These are phyloP conservation scores for Apiospora pterosperma DNA, from an alignment of 2,329 filamentous ascomycete species.

Conservation along the genomic window DNA sequence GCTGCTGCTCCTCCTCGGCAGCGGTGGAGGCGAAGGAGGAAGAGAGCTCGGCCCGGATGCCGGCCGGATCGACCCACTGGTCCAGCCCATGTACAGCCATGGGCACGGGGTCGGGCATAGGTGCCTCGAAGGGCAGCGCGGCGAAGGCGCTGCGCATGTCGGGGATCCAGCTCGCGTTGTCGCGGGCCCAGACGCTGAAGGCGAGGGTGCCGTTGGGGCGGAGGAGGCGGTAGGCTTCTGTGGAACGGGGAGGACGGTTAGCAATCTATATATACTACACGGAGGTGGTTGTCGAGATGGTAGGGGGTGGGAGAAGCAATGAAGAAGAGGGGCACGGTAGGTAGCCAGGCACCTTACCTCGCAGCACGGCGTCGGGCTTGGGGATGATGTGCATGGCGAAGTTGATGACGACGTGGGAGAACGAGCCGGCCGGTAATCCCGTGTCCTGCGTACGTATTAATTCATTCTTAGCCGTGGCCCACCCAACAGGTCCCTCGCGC, in stretches of 20 bases:
- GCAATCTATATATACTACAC: too few species aligned
- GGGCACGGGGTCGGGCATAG: neutral
- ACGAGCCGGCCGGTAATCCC: neutral
- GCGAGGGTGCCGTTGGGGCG: neutral
- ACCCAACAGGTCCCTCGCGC: too few species aligned
- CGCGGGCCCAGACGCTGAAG: slow-evolving; percentile 2
- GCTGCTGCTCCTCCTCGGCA: neutral
- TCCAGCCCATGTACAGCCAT: neutral
- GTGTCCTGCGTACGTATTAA: neutral
- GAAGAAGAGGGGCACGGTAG: neutral
- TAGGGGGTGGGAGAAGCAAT: neutral
- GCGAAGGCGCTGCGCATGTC: neutral
- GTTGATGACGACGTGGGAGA: slow-evolving; percentile 1
- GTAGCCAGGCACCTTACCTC: neutral
- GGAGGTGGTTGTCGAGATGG: neutral
- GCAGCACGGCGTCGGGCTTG: neutral
- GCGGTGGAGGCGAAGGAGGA: neutral
- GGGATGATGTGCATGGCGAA: slow-evolving; percentile 4
- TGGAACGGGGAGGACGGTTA: neutral
- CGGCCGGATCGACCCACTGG: neutral
- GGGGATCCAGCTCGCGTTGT: neutral
- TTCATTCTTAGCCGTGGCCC: too few species aligned
- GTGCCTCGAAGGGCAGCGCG: neutral
- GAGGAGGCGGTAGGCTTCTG: slow-evolving; percentile 1
- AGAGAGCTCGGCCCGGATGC: neutral